Evolutionary conservation across 2,329 filamentous ascomycete genomes (phyloP).

Genomic region (Pseudocercospora macadamiae): DNA sequence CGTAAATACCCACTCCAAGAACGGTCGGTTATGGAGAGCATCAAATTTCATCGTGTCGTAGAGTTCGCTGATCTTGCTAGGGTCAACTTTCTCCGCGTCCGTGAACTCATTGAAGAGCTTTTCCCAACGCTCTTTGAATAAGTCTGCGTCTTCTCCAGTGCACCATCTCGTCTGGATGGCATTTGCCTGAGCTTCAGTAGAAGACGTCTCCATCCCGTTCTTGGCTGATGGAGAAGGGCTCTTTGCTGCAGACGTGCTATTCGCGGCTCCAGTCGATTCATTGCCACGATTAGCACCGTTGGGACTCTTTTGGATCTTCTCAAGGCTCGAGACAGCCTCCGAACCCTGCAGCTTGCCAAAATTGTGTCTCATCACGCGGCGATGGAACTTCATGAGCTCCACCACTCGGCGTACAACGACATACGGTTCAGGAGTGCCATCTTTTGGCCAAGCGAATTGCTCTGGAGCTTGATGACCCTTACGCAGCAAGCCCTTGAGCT

Average conservation of each 20-base stretch:
- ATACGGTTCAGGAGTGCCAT: slow-evolving; percentile 90
- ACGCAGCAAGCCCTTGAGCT: slow-evolving; percentile 87
- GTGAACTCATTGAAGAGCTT: slow-evolving; percentile 97
- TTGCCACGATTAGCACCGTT: slow-evolving; percentile 46
- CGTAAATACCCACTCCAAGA: slow-evolving; percentile 96
- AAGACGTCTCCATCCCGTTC: slow-evolving; percentile 32
- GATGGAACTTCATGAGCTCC: slow-evolving; percentile 96
- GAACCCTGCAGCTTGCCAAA: slow-evolving; percentile 73
- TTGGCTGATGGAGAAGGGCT: not conserved
- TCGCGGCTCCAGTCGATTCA: slow-evolving; percentile 14
- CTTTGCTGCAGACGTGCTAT: not conserved
- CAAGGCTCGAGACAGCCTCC: slow-evolving; percentile 63
- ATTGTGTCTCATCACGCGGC: slow-evolving; percentile 92
- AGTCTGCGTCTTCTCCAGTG: slow-evolving; percentile 88
- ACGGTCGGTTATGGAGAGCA: slow-evolving; percentile 92
- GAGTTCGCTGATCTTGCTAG: slow-evolving; percentile 96
- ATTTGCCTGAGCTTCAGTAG: slow-evolving; percentile 35
- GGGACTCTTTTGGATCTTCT: slow-evolving; percentile 53
- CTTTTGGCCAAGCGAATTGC: slow-evolving; percentile 95
- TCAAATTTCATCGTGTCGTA: slow-evolving; percentile 99
- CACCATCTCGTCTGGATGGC: slow-evolving; percentile 90
- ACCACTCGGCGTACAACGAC: slow-evolving; percentile 91
- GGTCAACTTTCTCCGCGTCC: slow-evolving; percentile 96
- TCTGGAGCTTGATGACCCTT: slow-evolving; percentile 92
- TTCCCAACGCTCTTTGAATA: slow-evolving; percentile 97